phyloP scores from a whole-genome alignment of 495 filamentous ascomycete species.

The Neohortaea acidophila region DNA sequence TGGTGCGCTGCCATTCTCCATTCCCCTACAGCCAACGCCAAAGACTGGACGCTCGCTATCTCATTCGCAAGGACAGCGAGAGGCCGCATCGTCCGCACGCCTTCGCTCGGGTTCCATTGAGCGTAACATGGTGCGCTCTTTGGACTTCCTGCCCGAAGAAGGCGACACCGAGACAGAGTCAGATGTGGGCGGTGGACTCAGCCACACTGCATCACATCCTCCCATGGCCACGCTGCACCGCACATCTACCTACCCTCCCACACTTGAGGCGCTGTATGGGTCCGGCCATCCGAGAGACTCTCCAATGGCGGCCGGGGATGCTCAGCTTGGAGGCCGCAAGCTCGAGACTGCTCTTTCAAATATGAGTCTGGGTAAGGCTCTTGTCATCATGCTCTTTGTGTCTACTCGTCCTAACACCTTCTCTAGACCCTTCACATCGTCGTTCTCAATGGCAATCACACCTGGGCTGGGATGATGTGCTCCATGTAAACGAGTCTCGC shows the following conservation, averaged over 20 bases:
- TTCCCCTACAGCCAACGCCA: constrained; percentile 77
- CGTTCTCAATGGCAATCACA: constrained; percentile 71
- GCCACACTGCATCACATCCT: constrained; percentile 16
- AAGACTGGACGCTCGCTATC: constrained; percentile 93
- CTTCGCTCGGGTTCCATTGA: constrained; percentile 47
- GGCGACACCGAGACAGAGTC: constrained; percentile 9
- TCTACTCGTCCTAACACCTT: background rate
- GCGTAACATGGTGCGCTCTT: constrained; percentile 5
- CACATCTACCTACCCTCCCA: constrained; percentile 10
- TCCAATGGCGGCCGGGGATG: background rate
- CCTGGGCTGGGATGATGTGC: constrained; percentile 57
- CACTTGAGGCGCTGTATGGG: constrained; percentile 1
- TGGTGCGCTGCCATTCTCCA: constrained; percentile 60
- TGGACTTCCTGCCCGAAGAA: constrained; percentile 14
- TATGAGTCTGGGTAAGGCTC: constrained; percentile 9
- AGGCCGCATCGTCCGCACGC: background rate
- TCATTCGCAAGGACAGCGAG: constrained; percentile 76
- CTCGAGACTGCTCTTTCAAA: constrained; percentile 12
- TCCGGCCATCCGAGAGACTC: no score
- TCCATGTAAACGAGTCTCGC: constrained; percentile 67
- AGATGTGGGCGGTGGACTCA: constrained; percentile 8
- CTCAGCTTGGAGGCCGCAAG: background rate
- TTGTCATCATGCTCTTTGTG: background rate
- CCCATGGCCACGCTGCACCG: constrained; percentile 14
- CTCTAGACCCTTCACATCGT: constrained; percentile 8